Conservation (phyloP, 164 flowering plant species). For the Chimonanthus praecox region DNA sequence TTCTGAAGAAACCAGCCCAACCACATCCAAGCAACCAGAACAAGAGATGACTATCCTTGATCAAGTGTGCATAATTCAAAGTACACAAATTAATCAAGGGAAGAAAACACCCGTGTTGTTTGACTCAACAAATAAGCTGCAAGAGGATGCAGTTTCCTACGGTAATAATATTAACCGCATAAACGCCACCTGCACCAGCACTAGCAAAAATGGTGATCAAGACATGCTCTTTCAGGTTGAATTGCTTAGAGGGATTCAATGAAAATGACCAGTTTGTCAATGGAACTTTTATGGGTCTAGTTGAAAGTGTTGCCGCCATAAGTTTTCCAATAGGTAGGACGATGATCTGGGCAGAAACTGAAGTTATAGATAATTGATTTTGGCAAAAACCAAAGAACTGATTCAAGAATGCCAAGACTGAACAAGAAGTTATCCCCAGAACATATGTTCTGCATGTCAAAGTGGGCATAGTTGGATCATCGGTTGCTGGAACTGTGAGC, state of each 20-base stretch:
- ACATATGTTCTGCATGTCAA: conserved; percentile 11
- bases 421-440: conserved; percentile 3
- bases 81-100: too few relatives aligned
- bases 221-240: conserved; percentile 17
- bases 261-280: conserved; percentile 2
- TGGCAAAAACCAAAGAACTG: conserved; percentile 8
- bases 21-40: conserved; percentile 17
- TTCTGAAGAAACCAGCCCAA: conserved; percentile 18
- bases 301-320: conserved; percentile 6
- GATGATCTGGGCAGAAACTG: conserved; percentile 11
- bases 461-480: conserved; percentile 6
- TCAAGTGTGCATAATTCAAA: too few relatives aligned
- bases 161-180: conserved; percentile 5
- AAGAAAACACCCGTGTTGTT: conserved; percentile 8
- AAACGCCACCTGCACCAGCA: conserved; percentile 1
- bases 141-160: background rate
- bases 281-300: background rate
- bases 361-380: background rate
- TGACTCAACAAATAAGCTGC: conserved; percentile 3
- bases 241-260: conserved; percentile 9
- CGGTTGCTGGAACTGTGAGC: conserved; percentile 8
- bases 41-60: background rate
- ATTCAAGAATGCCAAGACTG: background rate
- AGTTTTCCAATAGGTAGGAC: conserved; percentile 3
- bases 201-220: conserved; percentile 15